phyloP scores from a whole-genome alignment of 805 yeast genomes.

The Lipomyces anomalus region DNA sequence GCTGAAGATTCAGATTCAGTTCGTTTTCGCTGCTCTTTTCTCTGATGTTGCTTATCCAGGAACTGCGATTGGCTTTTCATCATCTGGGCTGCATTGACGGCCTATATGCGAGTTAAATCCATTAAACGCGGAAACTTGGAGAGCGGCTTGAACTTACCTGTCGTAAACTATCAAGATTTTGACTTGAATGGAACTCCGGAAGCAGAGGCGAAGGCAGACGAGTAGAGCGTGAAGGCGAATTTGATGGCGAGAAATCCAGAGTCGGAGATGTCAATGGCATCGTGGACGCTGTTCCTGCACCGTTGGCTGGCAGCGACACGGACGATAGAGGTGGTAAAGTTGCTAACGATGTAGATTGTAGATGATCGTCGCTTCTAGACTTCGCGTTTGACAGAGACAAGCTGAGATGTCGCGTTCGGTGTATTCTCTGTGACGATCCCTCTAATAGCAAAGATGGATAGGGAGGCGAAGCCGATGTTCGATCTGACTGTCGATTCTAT shows the following conservation, averaged over 20 bases:
- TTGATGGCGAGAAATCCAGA: too few species aligned
- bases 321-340: not conserved
- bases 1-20: too few species aligned
- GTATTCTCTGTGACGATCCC: too few species aligned
- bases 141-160: slow-evolving; percentile 9
- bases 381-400: too few species aligned
- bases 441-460: too few species aligned
- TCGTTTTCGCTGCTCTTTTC: too few species aligned
- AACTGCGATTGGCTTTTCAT: slow-evolving; percentile 9
- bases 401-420: too few species aligned
- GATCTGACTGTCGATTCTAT: too few species aligned
- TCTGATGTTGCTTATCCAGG: too few species aligned
- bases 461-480: too few species aligned
- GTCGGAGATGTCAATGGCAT: not conserved
- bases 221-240: too few species aligned
- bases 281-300: not conserved
- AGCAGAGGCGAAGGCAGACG: slow-evolving; percentile 3
- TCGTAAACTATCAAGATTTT: slow-evolving; percentile 8
- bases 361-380: too few species aligned
- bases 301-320: slow-evolving; percentile 1
- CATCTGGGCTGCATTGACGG: slow-evolving; percentile 17
- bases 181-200: slow-evolving; percentile 5
- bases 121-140: not conserved
- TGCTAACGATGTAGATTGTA: not conserved
- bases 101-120: slow-evolving; percentile 3